These are phyloP conservation scores for Canavalia gladiata DNA, from an alignment of 306 rosid genomes.

Conservation along the genomic window DNA sequence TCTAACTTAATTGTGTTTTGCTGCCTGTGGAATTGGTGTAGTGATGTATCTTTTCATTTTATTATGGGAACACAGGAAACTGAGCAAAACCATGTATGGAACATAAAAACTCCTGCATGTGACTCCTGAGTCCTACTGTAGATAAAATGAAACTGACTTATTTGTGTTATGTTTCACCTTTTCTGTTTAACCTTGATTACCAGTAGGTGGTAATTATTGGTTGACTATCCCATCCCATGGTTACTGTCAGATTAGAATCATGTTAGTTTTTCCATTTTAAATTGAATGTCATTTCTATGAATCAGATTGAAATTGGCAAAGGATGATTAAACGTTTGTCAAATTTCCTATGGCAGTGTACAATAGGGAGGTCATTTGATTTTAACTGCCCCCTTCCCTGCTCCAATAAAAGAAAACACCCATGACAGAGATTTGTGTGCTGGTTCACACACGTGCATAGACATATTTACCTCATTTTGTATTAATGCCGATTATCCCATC, in stretches of 20 bases:
- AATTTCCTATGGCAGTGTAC: background rate
- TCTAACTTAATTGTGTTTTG: background rate
- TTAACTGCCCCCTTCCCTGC: too few species aligned
- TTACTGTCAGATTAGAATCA: conserved; percentile 1
- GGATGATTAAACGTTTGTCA: background rate
- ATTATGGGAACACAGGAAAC: background rate
- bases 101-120: background rate
- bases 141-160: background rate
- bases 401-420: background rate
- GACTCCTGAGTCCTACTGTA: too few species aligned
- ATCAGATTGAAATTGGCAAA: background rate
- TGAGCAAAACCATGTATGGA: background rate
- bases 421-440: background rate
- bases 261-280: background rate
- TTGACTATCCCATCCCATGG: background rate
- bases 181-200: conserved; percentile 13
- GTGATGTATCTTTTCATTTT: background rate
- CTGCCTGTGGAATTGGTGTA: background rate
- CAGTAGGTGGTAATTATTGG: background rate
- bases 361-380: background rate
- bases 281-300: background rate
- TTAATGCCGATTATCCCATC: background rate
- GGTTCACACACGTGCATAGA: background rate
- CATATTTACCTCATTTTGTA: conserved; percentile 6
- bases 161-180: background rate